Evolutionary conservation across 2,329 filamentous ascomycete species (phyloP), one percentile per base, ranked within the genome.

Genomic region (Arthrobotrys pseudoclavata): DNA sequence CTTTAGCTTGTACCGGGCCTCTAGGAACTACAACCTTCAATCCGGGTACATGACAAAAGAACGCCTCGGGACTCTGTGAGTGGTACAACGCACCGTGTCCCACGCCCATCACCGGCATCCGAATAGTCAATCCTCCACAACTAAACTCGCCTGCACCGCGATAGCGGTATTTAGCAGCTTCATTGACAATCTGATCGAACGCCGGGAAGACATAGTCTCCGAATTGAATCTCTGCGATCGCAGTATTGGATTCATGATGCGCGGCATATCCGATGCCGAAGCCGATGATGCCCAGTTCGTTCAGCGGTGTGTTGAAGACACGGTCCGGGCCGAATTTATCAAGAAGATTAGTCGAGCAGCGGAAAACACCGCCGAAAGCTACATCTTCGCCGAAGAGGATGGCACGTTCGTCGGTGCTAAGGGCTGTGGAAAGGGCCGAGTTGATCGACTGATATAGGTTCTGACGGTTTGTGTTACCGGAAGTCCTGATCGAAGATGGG

Each of bases 401-500:
- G 22, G 97, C 93, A 18, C 91, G 90, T 79, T 97, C 93, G 81
- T 97, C 94, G 40, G 91, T 89, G 15, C 91, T 89, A 29, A 99
- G 87, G 24, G 95, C 93, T 75, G 91, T 92, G 22, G 92, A 89
- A 22, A 99, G 87, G 10, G 95, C 94, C 80, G 95, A 90, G 83
- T 98, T 98, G 86, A 99, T 90, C 62, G 96, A 91, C 83, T 97
- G 93, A 85, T 96, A 97, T 42, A 97, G 88, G 84, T 98, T 98
- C 87, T 96, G 91, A 80, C 92, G 91, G 83, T 93, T 93, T 1
- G 93, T 95, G 15, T 87, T 87, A 0, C 90, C 87, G 53, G 90
- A 89, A 83, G 89, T 89, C 80, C 88, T 89, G 31, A 89, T 86
- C 20, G 90, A 86, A 34, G 86, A 83, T 0, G 92, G 87, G 3